These are phyloP conservation scores for Fusarium verrucosum DNA, from an alignment of 2,329 filamentous ascomycete species.

Conservation along the genomic window DNA sequence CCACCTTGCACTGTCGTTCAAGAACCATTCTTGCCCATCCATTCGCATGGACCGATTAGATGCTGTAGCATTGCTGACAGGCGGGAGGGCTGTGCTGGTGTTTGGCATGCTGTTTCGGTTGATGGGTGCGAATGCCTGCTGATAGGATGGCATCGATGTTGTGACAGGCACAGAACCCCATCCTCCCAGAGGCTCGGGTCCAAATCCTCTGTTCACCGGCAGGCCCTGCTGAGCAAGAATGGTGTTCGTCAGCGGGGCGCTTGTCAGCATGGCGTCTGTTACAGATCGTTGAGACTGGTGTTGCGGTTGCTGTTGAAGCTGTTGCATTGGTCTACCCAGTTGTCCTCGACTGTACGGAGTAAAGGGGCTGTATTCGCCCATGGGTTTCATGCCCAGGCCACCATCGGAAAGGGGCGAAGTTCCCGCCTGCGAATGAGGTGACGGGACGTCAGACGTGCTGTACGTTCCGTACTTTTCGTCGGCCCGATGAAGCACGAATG, in stretches of 20 bases:
- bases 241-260: slow-evolving; percentile 14
- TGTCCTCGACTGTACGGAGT: slow-evolving; percentile 47
- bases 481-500: slow-evolving; percentile 76
- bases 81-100: slow-evolving; percentile 17
- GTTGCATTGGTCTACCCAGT: slow-evolving; percentile 37
- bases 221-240: slow-evolving; percentile 29
- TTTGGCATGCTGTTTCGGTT: slow-evolving; percentile 27
- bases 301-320: slow-evolving; percentile 22
- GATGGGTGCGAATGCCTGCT: slow-evolving; percentile 34
- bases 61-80: slow-evolving; percentile 36
- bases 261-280: slow-evolving; percentile 28
- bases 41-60: slow-evolving; percentile 48
- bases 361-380: slow-evolving; percentile 49
- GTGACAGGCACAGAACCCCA: slow-evolving; percentile 40
- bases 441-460: slow-evolving; percentile 67
- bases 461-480: slow-evolving; percentile 83
- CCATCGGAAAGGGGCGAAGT: slow-evolving; percentile 47
- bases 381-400: slow-evolving; percentile 32
- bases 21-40: slow-evolving; percentile 66
- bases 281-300: slow-evolving; percentile 23
- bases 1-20: slow-evolving; percentile 66
- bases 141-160: slow-evolving; percentile 35
- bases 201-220: slow-evolving; percentile 37
- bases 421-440: slow-evolving; percentile 55
- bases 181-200: slow-evolving; percentile 38